Conservation (phyloP, 352 stramenopile genomes). For the Phytophthora megakarya region DNA sequence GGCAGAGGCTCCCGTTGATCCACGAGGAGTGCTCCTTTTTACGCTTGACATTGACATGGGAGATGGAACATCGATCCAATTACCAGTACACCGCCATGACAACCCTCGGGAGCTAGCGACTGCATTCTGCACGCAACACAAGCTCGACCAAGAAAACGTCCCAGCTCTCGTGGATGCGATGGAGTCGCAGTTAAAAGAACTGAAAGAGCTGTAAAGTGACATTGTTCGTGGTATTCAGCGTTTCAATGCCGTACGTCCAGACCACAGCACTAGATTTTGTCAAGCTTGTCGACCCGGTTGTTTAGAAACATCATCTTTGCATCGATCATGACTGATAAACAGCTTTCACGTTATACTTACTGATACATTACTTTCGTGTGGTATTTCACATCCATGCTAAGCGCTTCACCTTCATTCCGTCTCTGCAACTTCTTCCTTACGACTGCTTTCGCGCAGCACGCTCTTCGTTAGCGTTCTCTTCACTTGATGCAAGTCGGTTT, state of each 20-base stretch:
- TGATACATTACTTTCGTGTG: conserved; percentile 24
- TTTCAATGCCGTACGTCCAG: conserved; percentile 2
- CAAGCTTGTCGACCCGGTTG: not conserved
- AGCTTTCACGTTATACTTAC: conserved; percentile 20
- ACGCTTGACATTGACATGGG: conserved; percentile 76
- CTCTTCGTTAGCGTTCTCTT: conserved; percentile 35
- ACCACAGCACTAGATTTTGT: conserved; percentile 16
- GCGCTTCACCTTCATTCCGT: conserved; percentile 11
- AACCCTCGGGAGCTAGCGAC: conserved; percentile 46
- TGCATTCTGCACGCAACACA: conserved; percentile 63
- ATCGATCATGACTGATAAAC: conserved; percentile 1
- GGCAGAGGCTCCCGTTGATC: conserved; percentile 14
- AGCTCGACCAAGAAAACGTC: conserved; percentile 61
- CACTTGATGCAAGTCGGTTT: conserved; percentile 37
- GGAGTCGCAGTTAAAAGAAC: conserved; percentile 45
- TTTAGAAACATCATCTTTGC: not conserved
- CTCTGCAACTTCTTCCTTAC: not conserved
- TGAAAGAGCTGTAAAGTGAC: conserved; percentile 35
- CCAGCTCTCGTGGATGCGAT: conserved; percentile 65
- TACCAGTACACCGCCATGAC: conserved; percentile 64
- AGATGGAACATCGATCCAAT: conserved; percentile 42
- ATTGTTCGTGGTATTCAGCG: conserved; percentile 1
- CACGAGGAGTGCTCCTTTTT: conserved; percentile 51
- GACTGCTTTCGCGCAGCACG: conserved; percentile 9
- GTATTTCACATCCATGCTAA: conserved; percentile 26